A percentile compares a stretch with the other conserved stretches of the same genome.
phyloP scores from a whole-genome alignment of 176 grass and related monocot species.

The Aechmea fasciata region DNA sequence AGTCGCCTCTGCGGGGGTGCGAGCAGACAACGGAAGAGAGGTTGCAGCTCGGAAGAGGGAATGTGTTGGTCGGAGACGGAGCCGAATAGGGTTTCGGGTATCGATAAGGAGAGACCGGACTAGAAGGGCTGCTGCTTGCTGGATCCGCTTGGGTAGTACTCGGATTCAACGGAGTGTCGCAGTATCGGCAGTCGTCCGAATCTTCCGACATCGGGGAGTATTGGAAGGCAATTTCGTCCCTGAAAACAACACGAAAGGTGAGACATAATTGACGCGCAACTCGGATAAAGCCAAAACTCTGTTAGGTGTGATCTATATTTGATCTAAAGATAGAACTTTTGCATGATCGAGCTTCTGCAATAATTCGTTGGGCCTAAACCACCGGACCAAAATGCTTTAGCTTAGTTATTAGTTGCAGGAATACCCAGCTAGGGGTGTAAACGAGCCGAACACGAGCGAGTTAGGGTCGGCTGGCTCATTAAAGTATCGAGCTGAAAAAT shows the following conservation, averaged over 20 bases:
- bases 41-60: slow-evolving; percentile 49
- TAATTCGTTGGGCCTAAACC: too few relatives aligned
- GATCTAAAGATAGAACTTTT: too few relatives aligned
- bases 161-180: slow-evolving; percentile 46
- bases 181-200: slow-evolving; percentile 70
- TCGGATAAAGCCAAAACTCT: too few relatives aligned
- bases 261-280: too few relatives aligned
- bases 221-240: slow-evolving; percentile 76
- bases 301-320: too few relatives aligned
- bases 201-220: slow-evolving; percentile 98
- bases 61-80: slow-evolving; percentile 24
- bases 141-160: slow-evolving; percentile 35
- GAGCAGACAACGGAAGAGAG: slow-evolving; percentile 55
- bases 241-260: slow-evolving; percentile 27
- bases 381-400: too few relatives aligned
- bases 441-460: too few relatives aligned
- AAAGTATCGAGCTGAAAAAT: too few relatives aligned
- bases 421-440: too few relatives aligned
- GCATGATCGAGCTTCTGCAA: too few relatives aligned
- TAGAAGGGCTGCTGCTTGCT: slow-evolving; percentile 47
- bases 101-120: slow-evolving; percentile 60
- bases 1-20: slow-evolving; percentile 61
- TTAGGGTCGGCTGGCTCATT: too few relatives aligned
- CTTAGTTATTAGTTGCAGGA: too few relatives aligned
- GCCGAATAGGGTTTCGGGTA: slow-evolving; percentile 39